Evolutionary conservation across 768 basidiomycete genomes (phyloP), one percentile per base, ranked within the genome.

Genomic region (Lactarius evosmus): DNA sequence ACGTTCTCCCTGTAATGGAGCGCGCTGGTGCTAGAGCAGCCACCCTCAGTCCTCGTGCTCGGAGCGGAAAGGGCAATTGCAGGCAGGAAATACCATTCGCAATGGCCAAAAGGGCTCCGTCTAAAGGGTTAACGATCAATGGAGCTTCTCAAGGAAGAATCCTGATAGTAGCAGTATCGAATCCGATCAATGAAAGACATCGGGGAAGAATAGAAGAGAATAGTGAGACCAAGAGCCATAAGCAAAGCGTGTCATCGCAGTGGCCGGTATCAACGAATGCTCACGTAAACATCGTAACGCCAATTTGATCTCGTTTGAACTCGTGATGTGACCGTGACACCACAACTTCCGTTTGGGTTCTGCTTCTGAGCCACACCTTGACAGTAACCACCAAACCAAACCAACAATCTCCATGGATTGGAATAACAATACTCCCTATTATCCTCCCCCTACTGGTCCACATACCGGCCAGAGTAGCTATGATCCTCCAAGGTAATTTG

Each of bases 381-480:
- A n/a, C n/a, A n/a, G n/a, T 27, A 12, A 11, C 46, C 25, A 25
- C 50, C 58, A 41, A 58, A 40, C 52, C 30, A 38, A 16, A 52
- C 50, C 29, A 27, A 52, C 50, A 33, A 27, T 25, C 63, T 25
- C 56, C 27, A 67, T 61, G 63, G 46, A 27, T 5, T 58, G 59
- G 60, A 61, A 65, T 22, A 40, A 65, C 53, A 38, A 58, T 50
- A 27, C 46, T 22, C 32, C 58, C 22, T 27, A 40, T 44, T 44
- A 52, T 66, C 46, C 34, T 12, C 56, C 66, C 17, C 63, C 67
- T 40, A 36, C 56, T 32, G 60, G 46, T 25, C 64, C 64, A 7
- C 65, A 56, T 53, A 61, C 65, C 19, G 36, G 32, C 22, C 27
- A 38, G 27, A 36, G 14, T 25, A 17, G 58, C 29, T 65, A 59